These are phyloP conservation scores for Plasmodium vivax DNA, from an alignment of 169 alveolate species.

Conservation along the genomic window DNA sequence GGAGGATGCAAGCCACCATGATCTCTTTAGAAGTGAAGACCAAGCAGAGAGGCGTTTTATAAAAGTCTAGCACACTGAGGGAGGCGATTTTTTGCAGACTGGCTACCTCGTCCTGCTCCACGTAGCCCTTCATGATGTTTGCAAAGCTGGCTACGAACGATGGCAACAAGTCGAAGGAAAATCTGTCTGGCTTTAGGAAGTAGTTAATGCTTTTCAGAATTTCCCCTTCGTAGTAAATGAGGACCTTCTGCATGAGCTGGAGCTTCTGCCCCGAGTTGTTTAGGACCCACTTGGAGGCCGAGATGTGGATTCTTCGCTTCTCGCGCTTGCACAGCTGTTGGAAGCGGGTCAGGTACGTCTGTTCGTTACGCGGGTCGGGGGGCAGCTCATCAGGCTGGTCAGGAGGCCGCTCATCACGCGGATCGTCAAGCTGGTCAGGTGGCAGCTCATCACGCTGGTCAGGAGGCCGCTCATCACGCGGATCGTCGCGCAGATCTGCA, in stretches of 20 bases:
- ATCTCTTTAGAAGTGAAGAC: slow-evolving; percentile 53
- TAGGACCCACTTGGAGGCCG: slow-evolving; percentile 53
- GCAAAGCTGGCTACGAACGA: not conserved
- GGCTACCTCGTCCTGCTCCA: not conserved
- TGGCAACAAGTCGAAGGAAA: slow-evolving; percentile 38
- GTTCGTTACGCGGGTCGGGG: not conserved
- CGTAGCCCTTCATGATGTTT: slow-evolving; percentile 10
- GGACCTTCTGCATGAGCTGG: slow-evolving; percentile 43
- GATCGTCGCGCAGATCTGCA: not conserved
- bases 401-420: not conserved
- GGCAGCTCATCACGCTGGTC: no score
- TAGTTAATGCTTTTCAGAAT: slow-evolving; percentile 49
- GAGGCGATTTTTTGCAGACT: slow-evolving; percentile 22
- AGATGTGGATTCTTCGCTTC: slow-evolving; percentile 15
- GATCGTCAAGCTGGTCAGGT: not conserved
- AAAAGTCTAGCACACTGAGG: slow-evolving; percentile 22
- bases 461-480: no score
- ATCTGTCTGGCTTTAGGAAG: slow-evolving; percentile 23
- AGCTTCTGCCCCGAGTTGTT: slow-evolving; percentile 48
- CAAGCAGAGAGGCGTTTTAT: slow-evolving; percentile 43
- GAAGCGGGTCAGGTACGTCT: not conserved
- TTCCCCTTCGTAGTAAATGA: slow-evolving; percentile 57
- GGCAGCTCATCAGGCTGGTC: not conserved
- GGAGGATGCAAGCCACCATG: slow-evolving; percentile 18
- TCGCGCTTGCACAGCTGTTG: slow-evolving; percentile 36